Conservation (phyloP, 1,139 yeast genomes). For the Tardiomyces blankii region DNA sequence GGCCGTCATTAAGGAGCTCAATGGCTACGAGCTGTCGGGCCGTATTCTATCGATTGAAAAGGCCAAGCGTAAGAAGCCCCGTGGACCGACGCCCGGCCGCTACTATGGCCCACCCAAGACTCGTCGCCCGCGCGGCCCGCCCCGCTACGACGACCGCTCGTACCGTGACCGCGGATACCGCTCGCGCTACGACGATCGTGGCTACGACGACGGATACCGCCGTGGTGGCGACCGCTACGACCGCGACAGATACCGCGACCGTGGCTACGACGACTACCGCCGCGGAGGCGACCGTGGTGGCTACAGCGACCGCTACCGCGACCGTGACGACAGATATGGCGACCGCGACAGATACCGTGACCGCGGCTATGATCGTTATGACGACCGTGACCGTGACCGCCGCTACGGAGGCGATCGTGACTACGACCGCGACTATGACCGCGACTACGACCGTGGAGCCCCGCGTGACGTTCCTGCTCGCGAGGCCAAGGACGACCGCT, state of each 20-base stretch:
- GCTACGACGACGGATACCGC: conserved; percentile 11
- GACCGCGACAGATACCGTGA: conserved; percentile 7
- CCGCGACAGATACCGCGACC: conserved; percentile 10
- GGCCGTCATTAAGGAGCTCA: conserved; percentile 22
- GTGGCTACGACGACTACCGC: conserved; percentile 13
- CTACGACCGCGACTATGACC: neutral
- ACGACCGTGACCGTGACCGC: conserved; percentile 15
- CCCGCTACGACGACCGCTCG: neutral
- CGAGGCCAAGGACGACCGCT: no score
- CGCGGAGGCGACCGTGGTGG: conserved; percentile 6
- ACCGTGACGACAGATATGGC: conserved; percentile 15
- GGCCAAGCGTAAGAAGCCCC: conserved; percentile 29
- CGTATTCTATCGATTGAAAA: conserved; percentile 24
- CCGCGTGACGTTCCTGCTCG: no score
- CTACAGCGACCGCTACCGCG: conserved; percentile 18
- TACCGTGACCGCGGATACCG: neutral
- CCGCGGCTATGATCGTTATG: conserved; percentile 17
- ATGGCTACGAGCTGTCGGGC: conserved; percentile 24
- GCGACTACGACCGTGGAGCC: neutral
- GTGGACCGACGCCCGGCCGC: conserved; percentile 33
- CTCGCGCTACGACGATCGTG: conserved; percentile 1
- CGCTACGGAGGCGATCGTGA: conserved; percentile 7
- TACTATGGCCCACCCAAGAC: conserved; percentile 30
- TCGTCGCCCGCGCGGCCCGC: conserved; percentile 10
- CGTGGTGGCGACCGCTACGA: conserved; percentile 4